Base-by-base conservation (phyloP, 2,329 filamentous ascomycete genomes). In the Cladosporium oxysporum region DNA sequence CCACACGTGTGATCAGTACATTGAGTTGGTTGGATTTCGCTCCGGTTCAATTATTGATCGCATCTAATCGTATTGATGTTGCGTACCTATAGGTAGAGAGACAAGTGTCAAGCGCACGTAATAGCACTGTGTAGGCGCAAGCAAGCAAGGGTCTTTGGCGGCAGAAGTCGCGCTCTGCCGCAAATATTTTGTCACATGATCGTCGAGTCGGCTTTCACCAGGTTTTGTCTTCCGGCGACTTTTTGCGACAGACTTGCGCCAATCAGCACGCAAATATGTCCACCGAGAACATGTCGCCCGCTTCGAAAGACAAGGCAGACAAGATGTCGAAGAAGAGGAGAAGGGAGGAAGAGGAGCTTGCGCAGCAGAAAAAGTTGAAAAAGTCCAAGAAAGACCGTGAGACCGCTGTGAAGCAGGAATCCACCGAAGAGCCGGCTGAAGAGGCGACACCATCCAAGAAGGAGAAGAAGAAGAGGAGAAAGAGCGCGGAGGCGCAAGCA, bases 281-380 rank as follows among this genome's bases (percentile, higher is more conserved):
- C 21, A 33, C 66, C 8, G 57, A 60, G 59, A 50, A 62, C 33
- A 55, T 62, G 53, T 50, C 58, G 31, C 50, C 58, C 10, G 50
- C 16, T 23, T 57, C 61, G 16, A 63, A 63, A 18, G 61, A 59
- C 41, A 63, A 52, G 4, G 33, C 57, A 58, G 65, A 61, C 50
- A 70, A 69, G 64, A 66, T 66, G 49, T 69, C 72, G 62, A 75
- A 74, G 65, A 74, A 74, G 67, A 69, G 71, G 37, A 59, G 63
- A 60, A 60, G 63, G 28, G 66, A 65, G 58, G 53, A 60, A 31
- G 52, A 50, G 52, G 52, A 50, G 52, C 49, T 58, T 29, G 57
- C 57, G 23, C 52, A 44, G 29, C 33, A 58, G 67, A 73, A 77
- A 65, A 79, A 77, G 68, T 73, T 74, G 67, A 78, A 79, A 72